Conservation (phyloP, 2,329 filamentous ascomycete genomes). For the Cadophora sp. region DNA sequence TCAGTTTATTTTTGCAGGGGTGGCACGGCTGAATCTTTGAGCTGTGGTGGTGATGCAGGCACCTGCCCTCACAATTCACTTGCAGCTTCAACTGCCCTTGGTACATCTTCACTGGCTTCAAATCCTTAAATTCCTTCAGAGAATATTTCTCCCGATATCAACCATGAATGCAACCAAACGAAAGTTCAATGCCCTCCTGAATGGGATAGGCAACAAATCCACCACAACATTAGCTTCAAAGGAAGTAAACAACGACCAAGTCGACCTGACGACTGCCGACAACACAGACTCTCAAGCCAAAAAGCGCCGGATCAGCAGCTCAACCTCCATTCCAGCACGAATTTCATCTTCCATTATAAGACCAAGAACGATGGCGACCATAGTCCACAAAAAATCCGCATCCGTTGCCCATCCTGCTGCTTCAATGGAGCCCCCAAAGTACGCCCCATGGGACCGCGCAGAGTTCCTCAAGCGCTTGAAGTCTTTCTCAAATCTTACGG, state of each 20-base stretch:
- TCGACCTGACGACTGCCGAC: conserved; percentile 41
- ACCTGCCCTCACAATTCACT: background rate
- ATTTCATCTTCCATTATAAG: conserved; percentile 17
- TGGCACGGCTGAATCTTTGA: conserved; percentile 26
- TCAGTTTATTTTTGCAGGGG: conserved; percentile 18
- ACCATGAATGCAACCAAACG: conserved; percentile 80
- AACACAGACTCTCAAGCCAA: conserved; percentile 38
- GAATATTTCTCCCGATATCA: background rate
- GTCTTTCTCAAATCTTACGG: conserved; percentile 88
- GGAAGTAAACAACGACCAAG: conserved; percentile 47
- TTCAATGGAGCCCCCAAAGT: conserved; percentile 62
- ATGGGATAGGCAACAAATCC: conserved; percentile 63
- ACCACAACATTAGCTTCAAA: conserved; percentile 51
- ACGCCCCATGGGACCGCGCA: conserved; percentile 84
- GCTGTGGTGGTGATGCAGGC: background rate
- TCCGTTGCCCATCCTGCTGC: conserved; percentile 31
- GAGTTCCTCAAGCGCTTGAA: conserved; percentile 82
- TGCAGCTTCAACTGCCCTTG: background rate
- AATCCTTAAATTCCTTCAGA: background rate
- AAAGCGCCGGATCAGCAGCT: conserved; percentile 41
- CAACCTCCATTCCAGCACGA: conserved; percentile 24
- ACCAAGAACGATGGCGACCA: conserved; percentile 27
- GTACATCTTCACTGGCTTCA: background rate
- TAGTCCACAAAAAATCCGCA: conserved; percentile 39
- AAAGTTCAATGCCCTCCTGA: conserved; percentile 80